Evolutionary conservation across 495 filamentous ascomycete genomes (phyloP).

Genomic region (Acidomyces sp.): DNA sequence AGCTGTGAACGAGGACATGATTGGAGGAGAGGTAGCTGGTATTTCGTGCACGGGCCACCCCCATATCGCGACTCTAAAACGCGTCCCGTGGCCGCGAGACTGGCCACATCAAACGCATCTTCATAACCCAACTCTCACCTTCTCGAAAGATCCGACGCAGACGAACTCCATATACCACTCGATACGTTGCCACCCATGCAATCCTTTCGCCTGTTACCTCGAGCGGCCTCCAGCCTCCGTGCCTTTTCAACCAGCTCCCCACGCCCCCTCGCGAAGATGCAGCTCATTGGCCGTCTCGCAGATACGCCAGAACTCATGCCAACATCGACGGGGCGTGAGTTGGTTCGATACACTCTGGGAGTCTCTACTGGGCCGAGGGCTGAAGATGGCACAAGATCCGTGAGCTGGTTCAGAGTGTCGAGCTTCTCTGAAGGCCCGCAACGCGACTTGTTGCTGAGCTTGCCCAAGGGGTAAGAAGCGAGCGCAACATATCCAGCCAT

Average conservation of each 20-base stretch:
- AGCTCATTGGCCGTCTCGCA: conserved; percentile 63
- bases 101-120: too few species aligned
- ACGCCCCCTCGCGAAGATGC: conserved; percentile 44
- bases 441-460: conserved; percentile 48
- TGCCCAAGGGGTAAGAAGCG: conserved; percentile 66
- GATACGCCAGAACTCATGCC: conserved; percentile 52
- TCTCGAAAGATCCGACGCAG: too few species aligned
- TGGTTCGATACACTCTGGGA: conserved; percentile 55
- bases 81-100: too few species aligned
- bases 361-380: conserved; percentile 43
- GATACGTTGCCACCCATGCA: too few species aligned
- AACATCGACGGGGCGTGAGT: conserved; percentile 51
- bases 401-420: conserved; percentile 64
- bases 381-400: conserved; percentile 39
- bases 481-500: conserved; percentile 1
- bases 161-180: too few species aligned
- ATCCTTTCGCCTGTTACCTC: conserved; percentile 27
- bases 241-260: conserved; percentile 42
- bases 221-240: conserved; percentile 39
- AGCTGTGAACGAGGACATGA: too few species aligned
- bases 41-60: too few species aligned
- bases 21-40: too few species aligned
- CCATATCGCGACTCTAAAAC: too few species aligned
- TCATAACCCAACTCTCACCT: too few species aligned
- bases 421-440: conserved; percentile 44